Evolutionary conservation across 257 asterid genomes (phyloP).

Genomic region (Solanum ahanhuiri): DNA sequence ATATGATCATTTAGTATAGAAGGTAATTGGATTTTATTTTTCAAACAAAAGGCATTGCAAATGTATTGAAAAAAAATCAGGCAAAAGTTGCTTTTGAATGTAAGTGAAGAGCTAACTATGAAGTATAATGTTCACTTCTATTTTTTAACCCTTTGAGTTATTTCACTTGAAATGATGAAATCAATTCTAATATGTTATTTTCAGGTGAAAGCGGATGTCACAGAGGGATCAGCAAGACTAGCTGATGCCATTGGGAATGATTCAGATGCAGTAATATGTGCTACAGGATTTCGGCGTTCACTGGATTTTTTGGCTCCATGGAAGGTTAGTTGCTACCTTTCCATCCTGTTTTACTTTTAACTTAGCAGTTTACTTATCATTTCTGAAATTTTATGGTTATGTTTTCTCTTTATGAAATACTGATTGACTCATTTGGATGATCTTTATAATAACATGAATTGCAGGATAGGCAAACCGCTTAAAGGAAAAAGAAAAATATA

Average conservation of each 20-base stretch:
- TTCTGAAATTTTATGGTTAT: neutral
- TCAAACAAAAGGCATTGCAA: neutral
- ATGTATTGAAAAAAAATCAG: neutral
- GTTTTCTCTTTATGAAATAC: neutral
- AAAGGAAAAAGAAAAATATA: neutral
- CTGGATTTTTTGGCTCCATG: conserved; percentile 84
- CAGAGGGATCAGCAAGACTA: conserved; percentile 67
- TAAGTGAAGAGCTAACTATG: neutral
- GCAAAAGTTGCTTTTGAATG: neutral
- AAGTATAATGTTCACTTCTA: neutral
- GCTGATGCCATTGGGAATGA: conserved; percentile 82
- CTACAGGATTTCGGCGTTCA: conserved; percentile 80
- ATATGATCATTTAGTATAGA: neutral
- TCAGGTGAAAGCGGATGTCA: conserved; percentile 91
- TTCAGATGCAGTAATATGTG: conserved; percentile 90
- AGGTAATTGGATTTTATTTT: neutral
- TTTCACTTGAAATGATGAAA: neutral
- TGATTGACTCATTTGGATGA: neutral
- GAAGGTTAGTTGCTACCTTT: conserved; percentile 42
- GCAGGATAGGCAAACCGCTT: neutral
- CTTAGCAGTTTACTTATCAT: neutral
- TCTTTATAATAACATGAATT: neutral
- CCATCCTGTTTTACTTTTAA: neutral
- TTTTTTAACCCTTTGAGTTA: neutral
- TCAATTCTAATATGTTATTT: neutral